These are phyloP conservation scores for Leptographium wingfieldii DNA, from an alignment of 2,329 filamentous ascomycete species.

Conservation along the genomic window DNA sequence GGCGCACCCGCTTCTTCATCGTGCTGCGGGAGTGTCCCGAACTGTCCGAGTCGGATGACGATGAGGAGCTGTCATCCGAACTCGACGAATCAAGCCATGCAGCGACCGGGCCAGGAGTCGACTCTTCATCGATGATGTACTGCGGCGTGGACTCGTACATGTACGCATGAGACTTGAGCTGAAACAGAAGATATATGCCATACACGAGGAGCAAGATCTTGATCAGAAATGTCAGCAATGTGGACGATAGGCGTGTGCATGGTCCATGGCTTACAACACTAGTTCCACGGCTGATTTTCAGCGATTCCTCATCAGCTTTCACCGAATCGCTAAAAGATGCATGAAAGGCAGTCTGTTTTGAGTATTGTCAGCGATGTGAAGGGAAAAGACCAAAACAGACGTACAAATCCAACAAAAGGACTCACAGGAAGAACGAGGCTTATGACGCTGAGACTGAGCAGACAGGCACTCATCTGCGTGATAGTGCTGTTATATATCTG, in stretches of 20 bases:
- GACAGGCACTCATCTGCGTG: constrained; percentile 89
- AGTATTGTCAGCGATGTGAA: not conserved
- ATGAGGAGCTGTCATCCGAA: constrained; percentile 16
- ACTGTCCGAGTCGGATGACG: constrained; percentile 49
- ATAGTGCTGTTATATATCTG: constrained; percentile 89
- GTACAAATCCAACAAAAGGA: not conserved
- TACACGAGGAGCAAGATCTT: constrained; percentile 72
- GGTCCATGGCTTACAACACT: constrained; percentile 53
- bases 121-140: constrained; percentile 83
- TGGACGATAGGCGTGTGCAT: no score
- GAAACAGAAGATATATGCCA: constrained; percentile 72
- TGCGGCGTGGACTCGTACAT: constrained; percentile 89
- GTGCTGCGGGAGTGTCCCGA: constrained; percentile 30
- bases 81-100: constrained; percentile 64
- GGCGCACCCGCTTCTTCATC: constrained; percentile 51
- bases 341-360: constrained; percentile 67
- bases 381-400: no score
- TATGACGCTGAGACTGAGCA: constrained; percentile 81
- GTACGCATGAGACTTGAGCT: constrained; percentile 83
- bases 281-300: constrained; percentile 80
- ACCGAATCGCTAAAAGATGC: constrained; percentile 59
- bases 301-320: constrained; percentile 54
- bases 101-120: constrained; percentile 70
- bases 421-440: constrained; percentile 71
- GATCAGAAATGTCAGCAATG: not conserved